Evolutionary conservation across 2,329 filamentous ascomycete species (phyloP), one percentile per base, ranked within the genome.

Genomic region (Dryadomyces sulphureus): DNA sequence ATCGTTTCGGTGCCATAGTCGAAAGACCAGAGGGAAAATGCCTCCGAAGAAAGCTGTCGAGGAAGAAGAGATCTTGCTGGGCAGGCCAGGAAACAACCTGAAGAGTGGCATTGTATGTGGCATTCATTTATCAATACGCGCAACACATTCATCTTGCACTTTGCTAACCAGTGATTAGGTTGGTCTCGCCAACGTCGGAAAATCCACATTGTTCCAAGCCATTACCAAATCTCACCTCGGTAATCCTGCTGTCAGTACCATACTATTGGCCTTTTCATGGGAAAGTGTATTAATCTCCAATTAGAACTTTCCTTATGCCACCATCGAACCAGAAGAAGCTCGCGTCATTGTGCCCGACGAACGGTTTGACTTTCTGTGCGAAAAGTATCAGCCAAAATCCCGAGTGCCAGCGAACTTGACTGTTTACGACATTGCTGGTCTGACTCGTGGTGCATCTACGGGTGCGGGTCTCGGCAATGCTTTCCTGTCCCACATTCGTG

Each of bases 151-250:
- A 14, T n/a, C 24, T 16, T 12, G 5, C 14, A 22, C 4, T 16
- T 25, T 20, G 55, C 55, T 53, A 44, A 52, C 45, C 47, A 34
- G 45, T 45, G 34, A 38, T 38, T 47, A 94, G 88, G 88, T 98
- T 67, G 92, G 92, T 69, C 81, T 98, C 60, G 92, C 92, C 66
- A 98, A 98, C 67, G 93, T 98, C 58, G 92, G 92, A 67, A 98
- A 98, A 73, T 98, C 92, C 55, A 98, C 93, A 30, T 80, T 98
- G 59, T 98, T 98, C 79, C 93, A 98, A 74, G 88, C 92, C 62
- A 95, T 98, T 68, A 98, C 92, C 63, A 96, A 95, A 75, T 94
- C 84, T 67, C 79, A 80, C 54, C 81, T 98, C 60, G 92, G 93
- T 69, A 98, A 96, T 72, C 93, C 93, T 59, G 92, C 92, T 72